Base-by-base conservation (phyloP, 169 alveolate genomes). In the Sarcocystis neurona region DNA sequence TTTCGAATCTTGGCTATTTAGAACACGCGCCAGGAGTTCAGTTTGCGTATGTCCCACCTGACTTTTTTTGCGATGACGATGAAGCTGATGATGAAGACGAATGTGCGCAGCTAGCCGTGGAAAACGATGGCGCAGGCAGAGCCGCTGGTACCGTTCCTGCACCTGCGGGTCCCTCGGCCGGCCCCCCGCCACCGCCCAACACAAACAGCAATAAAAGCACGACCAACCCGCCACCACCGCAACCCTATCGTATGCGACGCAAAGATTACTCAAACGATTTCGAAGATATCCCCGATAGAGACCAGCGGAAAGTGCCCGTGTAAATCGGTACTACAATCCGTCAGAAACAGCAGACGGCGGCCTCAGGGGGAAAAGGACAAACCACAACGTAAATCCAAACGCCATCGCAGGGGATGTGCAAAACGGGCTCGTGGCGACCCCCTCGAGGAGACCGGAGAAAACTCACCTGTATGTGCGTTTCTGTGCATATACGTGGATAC, bases 1-100 rank as follows among this genome's bases (percentile, higher is more conserved):
- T 98, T 34, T 99, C 98, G 70, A 97, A 98, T 91, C 91, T 99
- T 27, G 93, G 97, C 75, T 92, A 94, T 58, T 95, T 98, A n/a
- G 99, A 87, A 34, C 94, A 91, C 78, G 92, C 92, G 18, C 94
- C 94, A 0, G 92, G 94, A 20, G 94, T 91, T 27, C 91, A 87
- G 70, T 91, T 91, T 50, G 90, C 92, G 39, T 58, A 78, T 58
- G 94, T 91, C 10, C 94, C 92, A 0, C 90, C 94, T 0, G 92
- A 90, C 78, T 90, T 89, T 48, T 90, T 90, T 56, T 89, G 80
- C 20, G 88, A 77, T 20, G 90, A 82, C 48, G 70, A 88, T 15
- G 93, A 90, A 39, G 92, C 82, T 44, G 86, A 75, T 15, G 93
- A 85, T 43, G 92, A 89, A 23, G 4, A 27, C 37, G 58, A 75